A percentile compares a stretch with the other conserved stretches of the same genome.
Conservation (phyloP, 139 green algal species). For the Eudorina sp. region DNA sequence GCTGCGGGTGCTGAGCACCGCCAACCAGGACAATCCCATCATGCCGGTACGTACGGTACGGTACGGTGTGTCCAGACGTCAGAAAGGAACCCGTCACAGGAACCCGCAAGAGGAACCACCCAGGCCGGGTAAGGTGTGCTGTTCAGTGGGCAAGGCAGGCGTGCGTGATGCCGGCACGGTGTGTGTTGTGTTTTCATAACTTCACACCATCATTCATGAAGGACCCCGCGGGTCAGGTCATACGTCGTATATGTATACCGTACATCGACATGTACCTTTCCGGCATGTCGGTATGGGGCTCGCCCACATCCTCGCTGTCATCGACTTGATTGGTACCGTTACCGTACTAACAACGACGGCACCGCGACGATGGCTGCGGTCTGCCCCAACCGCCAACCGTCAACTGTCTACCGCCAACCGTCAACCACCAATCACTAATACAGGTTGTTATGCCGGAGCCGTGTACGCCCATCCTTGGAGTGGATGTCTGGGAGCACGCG, state of each 20-base stretch:
- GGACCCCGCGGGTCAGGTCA: too few species aligned
- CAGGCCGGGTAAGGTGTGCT: neutral
- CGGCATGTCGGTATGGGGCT: neutral
- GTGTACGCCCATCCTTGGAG: constrained; percentile 71
- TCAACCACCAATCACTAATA: too few species aligned
- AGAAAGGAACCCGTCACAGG: too few species aligned
- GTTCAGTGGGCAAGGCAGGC: neutral
- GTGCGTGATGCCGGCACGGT: neutral
- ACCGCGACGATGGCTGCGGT: too few species aligned
- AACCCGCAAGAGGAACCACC: neutral
- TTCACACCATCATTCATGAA: neutral
- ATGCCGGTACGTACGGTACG: constrained; percentile 37
- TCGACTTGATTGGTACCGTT: neutral
- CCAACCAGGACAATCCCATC: constrained; percentile 83
- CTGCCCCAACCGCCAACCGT: neutral
- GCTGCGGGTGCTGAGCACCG: constrained; percentile 78
- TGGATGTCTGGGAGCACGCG: constrained; percentile 91
- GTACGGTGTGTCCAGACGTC: too few species aligned
- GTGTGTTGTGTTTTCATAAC: neutral
- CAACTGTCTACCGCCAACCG: neutral
- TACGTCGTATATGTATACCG: too few species aligned
- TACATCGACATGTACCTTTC: neutral
- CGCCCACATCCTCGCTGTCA: neutral
- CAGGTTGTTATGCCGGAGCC: constrained; percentile 65
- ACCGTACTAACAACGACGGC: too few species aligned